Conservation (phyloP, 371 early-diverging fungal genomes). For the Choanephora cucurbitarum region DNA sequence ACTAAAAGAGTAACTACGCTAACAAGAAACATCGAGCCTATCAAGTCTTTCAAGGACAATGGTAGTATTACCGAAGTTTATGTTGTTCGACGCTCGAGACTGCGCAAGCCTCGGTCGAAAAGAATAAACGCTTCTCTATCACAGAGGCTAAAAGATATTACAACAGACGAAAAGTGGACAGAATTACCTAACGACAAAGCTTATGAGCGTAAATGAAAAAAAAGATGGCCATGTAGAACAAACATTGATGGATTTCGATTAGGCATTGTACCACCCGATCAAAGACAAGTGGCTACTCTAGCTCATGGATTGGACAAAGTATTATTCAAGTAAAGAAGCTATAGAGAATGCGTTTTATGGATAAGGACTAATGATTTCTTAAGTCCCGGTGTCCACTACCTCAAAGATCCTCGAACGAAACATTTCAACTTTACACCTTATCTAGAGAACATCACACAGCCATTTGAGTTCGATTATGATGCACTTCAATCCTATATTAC, state of each 20-base stretch:
- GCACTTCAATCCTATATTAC: conserved; percentile 77
- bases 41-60: conserved; percentile 3
- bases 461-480: conserved; percentile 78
- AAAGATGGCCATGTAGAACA: background rate
- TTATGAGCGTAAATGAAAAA: conserved; percentile 7
- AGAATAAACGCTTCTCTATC: background rate
- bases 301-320: conserved; percentile 83
- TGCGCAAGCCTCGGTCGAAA: background rate
- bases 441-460: conserved; percentile 76
- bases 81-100: conserved; percentile 3
- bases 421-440: conserved; percentile 80
- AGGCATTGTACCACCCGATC: conserved; percentile 24
- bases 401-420: conserved; percentile 81
- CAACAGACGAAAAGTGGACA: background rate
- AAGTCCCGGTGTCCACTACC: conserved; percentile 84
- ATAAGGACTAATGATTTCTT: background rate
- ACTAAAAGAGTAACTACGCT: background rate
- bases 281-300: conserved; percentile 44
- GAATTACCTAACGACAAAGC: background rate
- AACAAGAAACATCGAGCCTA: background rate
- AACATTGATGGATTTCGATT: background rate
- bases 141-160: background rate
- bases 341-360: too few relatives aligned
- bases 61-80: conserved; percentile 9
- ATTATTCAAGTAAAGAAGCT: conserved; percentile 75